Evolutionary conservation across 2,329 filamentous ascomycete genomes (phyloP), one percentile per base, ranked within the genome.

Genomic region (Penicillium sclerotiorum): DNA sequence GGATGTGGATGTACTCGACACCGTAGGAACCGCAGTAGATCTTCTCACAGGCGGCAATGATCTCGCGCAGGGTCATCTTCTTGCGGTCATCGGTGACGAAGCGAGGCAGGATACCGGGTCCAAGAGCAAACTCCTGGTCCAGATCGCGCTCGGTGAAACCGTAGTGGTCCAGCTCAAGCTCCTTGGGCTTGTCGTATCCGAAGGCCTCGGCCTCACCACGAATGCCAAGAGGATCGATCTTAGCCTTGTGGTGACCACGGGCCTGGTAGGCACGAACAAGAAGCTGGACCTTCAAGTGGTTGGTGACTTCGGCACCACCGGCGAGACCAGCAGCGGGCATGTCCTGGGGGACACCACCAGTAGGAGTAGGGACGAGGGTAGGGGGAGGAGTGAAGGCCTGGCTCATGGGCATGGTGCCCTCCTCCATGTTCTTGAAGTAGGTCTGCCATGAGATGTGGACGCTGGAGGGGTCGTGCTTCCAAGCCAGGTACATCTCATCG

Each of bases 361-460:
- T 85, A 45, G 90, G 87, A 60, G 85, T 84, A 48, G 92, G 90
- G 44, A 97, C 87, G 61, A 99, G 85, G 62, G 89, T 96, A 13
- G 94, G 94, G 39, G 94, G 94, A 60, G 94, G 92, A 60, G 91
- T 91, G 80, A 99, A 99, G 62, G 94, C 94, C 76, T 95, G 89
- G 57, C 93, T 94, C 70, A 95, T 90, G 70, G 93, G 93, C 90
- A 99, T 97, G 68, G 94, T 89, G 72, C 94, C 94, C 60, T 85
- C 89, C 80, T 99, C 94, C 89, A 99, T 96, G 78, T 99, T 99
- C 78, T 87, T 90, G 83, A 99, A 99, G 83, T 99, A 99, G 70
- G 95, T 87, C 78, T 96, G 93, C 94, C 94, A 99, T 72, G 94
- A 99, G 65, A 96, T 82, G 76, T 99, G 94, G 52, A 99, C 94